These are phyloP conservation scores for Pyricularia sp. DNA, from an alignment of 2,329 filamentous ascomycete species.

Conservation along the genomic window DNA sequence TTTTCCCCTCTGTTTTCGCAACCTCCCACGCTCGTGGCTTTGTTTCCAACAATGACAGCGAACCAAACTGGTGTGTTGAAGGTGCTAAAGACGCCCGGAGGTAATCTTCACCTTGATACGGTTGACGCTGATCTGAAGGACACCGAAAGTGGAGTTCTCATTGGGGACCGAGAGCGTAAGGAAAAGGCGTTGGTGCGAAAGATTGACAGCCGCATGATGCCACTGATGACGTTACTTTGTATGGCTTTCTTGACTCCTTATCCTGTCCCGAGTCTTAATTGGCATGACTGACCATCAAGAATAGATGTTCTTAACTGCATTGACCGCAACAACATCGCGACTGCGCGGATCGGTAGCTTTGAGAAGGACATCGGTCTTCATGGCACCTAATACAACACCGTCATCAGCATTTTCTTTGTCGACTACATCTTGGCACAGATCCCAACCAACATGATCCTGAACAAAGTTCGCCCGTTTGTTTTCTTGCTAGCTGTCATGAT, in stretches of 20 bases:
- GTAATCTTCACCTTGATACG: not conserved
- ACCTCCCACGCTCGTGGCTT: not conserved
- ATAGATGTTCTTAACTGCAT: slow-evolving; percentile 52
- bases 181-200: slow-evolving; percentile 42
- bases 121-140: not conserved
- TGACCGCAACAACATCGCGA: slow-evolving; percentile 19
- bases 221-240: slow-evolving; percentile 31
- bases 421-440: slow-evolving; percentile 43
- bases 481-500: slow-evolving; percentile 53
- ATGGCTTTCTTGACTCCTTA: slow-evolving; percentile 1
- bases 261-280: not conserved
- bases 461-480: slow-evolving; percentile 48
- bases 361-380: slow-evolving; percentile 26
- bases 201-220: slow-evolving; percentile 43
- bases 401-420: slow-evolving; percentile 37
- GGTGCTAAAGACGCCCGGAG: not conserved
- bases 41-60: not conserved
- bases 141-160: not conserved
- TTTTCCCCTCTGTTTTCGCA: not conserved
- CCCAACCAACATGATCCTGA: slow-evolving; percentile 47
- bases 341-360: slow-evolving; percentile 29
- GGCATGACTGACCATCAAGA: slow-evolving; percentile 19
- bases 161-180: slow-evolving; percentile 17
- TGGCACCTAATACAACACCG: slow-evolving; percentile 24
- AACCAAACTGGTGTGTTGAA: not conserved